phyloP scores from a whole-genome alignment of 2,329 filamentous ascomycete genomes.

The Thermothelomyces thermophilus region DNA sequence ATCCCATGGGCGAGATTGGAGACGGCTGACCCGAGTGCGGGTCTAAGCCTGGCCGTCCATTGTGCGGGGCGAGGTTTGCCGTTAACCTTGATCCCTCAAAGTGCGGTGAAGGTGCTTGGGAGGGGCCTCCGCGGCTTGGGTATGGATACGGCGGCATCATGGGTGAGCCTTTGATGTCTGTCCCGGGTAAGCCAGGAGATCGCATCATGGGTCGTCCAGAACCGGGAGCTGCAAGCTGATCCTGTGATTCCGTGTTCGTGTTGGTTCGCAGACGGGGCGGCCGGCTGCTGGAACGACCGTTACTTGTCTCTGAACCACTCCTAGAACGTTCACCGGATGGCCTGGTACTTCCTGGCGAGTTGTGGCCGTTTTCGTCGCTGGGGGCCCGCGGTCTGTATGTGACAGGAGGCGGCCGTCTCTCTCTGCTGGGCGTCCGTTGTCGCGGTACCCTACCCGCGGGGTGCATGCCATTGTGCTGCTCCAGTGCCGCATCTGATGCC shows the following conservation, averaged over 20 bases:
- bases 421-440: slow-evolving; percentile 37
- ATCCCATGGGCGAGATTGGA: slow-evolving; percentile 38
- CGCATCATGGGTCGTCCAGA: slow-evolving; percentile 33
- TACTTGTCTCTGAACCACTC: slow-evolving; percentile 51
- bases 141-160: slow-evolving; percentile 41
- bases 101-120: slow-evolving; percentile 22
- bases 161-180: slow-evolving; percentile 42
- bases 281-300: slow-evolving; percentile 35
- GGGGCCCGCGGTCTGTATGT: slow-evolving; percentile 39
- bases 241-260: slow-evolving; percentile 30
- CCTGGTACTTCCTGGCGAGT: slow-evolving; percentile 26
- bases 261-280: slow-evolving; percentile 35
- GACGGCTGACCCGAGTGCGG: slow-evolving; percentile 35
- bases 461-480: slow-evolving; percentile 9
- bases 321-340: slow-evolving; percentile 42
- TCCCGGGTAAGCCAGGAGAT: slow-evolving; percentile 43
- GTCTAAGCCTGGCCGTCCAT: slow-evolving; percentile 31
- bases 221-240: slow-evolving; percentile 29
- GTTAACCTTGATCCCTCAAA: slow-evolving; percentile 28
- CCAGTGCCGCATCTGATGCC: slow-evolving; percentile 19
- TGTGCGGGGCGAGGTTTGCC: slow-evolving; percentile 32
- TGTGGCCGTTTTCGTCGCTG: slow-evolving; percentile 37
- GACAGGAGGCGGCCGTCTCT: slow-evolving; percentile 40
- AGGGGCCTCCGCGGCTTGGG: slow-evolving; percentile 24
- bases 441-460: slow-evolving; percentile 10